These are phyloP conservation scores for Pseudoscleropodium purum DNA, from an alignment of 225 moss, liverwort and hornwort species.

Conservation along the genomic window DNA sequence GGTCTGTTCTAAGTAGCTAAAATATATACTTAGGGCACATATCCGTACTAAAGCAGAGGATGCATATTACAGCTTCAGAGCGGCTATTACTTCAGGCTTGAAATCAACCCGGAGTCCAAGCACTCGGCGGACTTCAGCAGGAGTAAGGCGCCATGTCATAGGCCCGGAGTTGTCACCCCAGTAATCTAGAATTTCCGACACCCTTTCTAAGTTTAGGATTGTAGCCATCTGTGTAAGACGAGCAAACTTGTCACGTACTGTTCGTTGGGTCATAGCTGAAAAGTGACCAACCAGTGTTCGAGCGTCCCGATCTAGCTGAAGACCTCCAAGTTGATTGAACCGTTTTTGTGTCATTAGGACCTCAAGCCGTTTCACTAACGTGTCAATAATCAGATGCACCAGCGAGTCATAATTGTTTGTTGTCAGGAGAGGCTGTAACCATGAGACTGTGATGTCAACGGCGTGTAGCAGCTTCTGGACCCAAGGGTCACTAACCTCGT, in stretches of 20 bases:
- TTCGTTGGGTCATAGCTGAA: slow-evolving; percentile 81
- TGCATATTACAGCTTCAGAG: slow-evolving; percentile 60
- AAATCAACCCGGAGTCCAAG: slow-evolving; percentile 82
- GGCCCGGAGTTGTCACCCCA: slow-evolving; percentile 96
- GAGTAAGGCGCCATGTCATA: slow-evolving; percentile 91
- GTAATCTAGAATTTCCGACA: slow-evolving; percentile 83
- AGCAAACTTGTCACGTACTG: slow-evolving; percentile 88
- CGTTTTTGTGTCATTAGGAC: slow-evolving; percentile 78
- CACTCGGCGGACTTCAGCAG: slow-evolving; percentile 72
- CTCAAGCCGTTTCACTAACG: slow-evolving; percentile 73
- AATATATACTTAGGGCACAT: background rate
- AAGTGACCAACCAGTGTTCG: slow-evolving; percentile 83
- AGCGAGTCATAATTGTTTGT: slow-evolving; percentile 86
- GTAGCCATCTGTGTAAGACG: slow-evolving; percentile 94
- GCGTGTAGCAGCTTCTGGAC: slow-evolving; percentile 82
- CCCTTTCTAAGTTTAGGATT: slow-evolving; percentile 81
- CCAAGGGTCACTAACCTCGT: slow-evolving; percentile 89
- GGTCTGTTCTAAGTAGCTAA: background rate
- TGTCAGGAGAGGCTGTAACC: slow-evolving; percentile 78
- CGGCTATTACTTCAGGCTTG: slow-evolving; percentile 74
- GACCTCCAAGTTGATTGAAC: slow-evolving; percentile 86
- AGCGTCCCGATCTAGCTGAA: slow-evolving; percentile 83
- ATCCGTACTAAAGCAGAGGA: background rate
- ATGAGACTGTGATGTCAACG: slow-evolving; percentile 61
- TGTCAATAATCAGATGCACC: slow-evolving; percentile 72